Evolutionary conservation across 345 rosid species (phyloP), one percentile per base, ranked within the genome.

Genomic region (Euphorbia lathyris): DNA sequence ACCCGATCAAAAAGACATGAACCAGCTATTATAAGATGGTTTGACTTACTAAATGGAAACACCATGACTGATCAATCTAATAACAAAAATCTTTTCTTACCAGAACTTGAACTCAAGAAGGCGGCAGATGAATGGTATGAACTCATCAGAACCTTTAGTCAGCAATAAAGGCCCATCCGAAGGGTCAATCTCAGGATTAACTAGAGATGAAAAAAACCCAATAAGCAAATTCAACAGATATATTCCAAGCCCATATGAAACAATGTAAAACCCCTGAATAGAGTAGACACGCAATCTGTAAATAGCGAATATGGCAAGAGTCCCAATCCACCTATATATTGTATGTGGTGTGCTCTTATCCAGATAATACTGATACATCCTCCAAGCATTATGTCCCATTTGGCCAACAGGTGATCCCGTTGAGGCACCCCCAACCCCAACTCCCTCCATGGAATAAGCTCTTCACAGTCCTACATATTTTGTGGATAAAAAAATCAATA

Each of bases 201-300:
- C 93, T 62, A 91, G 80, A 67, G 98, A 97, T 9, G 98, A 94
- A 81, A 94, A 74, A 79, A 94, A 94, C 65, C 98, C 98, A 9
- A 94, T 91, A 25, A 94, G 83, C 74, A 94, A 84, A 84, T 91
- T 94, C 76, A 94, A 78, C 58, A 91, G 74, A 72, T 94, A 94
- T 75, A 94, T 94, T n/a, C 97, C 98, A 73, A 94, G 90, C 66
- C 96, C 98, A 65, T 91, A 94, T 52, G 96, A 81, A 59, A 94
- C 80, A 68, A 91, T 84, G 85, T 89, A 94, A 80, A 88, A 94
- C 12, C 98, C 98, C 76, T 91, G 91, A 63, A 88, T 73, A 27
- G 80, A 94, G 74, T 71, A 87, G 76, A 91, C 87, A 79, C 97
- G 80, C 79, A 86, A 30, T 77, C 83, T 75, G 82, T 88, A 94